Percentiles rank a stretch among this genome's conserved stretches.
Evolutionary conservation across 371 early-diverging fungal genomes (phyloP).

Genomic region (Zopfochytrium polystomum): DNA sequence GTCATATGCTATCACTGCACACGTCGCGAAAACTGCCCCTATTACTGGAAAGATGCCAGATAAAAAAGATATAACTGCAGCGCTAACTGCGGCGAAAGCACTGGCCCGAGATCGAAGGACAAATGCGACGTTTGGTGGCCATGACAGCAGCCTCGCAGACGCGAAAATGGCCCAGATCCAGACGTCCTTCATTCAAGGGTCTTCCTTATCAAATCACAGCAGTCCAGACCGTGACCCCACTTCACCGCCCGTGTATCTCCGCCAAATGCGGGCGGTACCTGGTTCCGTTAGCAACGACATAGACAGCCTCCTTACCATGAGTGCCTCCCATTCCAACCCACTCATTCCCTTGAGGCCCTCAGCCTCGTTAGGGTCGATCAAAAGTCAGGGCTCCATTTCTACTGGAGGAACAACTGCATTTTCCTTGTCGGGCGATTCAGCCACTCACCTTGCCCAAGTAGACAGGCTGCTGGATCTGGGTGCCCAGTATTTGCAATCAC

Average conservation of each 20-base stretch:
- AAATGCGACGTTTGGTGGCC: too few relatives aligned
- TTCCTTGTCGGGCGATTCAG: not conserved
- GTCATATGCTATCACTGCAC: conserved; percentile 8
- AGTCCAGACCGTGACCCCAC: not conserved
- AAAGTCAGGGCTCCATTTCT: too few relatives aligned
- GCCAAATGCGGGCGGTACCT: not conserved
- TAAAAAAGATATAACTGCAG: conserved; percentile 5
- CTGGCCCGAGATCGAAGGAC: not conserved
- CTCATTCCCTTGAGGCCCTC: not conserved
- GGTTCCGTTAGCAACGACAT: not conserved
- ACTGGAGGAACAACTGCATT: too few relatives aligned
- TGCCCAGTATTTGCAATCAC: not conserved
- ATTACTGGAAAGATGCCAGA: conserved; percentile 5
- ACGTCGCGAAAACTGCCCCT: conserved; percentile 6
- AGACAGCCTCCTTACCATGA: not conserved
- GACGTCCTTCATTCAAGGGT: not conserved
- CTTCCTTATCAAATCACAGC: not conserved
- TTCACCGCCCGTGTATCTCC: not conserved
- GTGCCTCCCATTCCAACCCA: not conserved
- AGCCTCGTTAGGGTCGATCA: not conserved
- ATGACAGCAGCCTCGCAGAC: not conserved
- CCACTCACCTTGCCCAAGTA: not conserved
- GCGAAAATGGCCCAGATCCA: not conserved
- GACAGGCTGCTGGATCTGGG: not conserved
- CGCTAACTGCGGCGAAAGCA: conserved; percentile 4